Conservation (phyloP, 2,329 filamentous ascomycete genomes). For the Triangularia setosa region DNA sequence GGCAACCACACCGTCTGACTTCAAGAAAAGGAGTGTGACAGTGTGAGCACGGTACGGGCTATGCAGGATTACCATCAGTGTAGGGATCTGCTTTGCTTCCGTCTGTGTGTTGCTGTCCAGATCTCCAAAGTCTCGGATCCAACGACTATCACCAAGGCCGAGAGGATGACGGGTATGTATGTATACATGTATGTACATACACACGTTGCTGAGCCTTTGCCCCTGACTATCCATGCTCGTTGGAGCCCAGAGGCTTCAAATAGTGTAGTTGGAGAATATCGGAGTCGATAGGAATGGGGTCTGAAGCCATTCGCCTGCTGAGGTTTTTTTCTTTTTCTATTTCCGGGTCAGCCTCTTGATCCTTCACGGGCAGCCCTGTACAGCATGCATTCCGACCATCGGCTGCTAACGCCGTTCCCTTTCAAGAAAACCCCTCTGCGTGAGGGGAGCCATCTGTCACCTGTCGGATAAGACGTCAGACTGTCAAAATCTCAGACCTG, state of each 20-base stretch:
- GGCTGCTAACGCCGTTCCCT: neutral
- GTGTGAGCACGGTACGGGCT: neutral
- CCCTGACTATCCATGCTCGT: neutral
- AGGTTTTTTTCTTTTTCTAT: slow-evolving; percentile 2
- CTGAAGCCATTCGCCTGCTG: neutral
- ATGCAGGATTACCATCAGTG: neutral
- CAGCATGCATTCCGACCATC: neutral
- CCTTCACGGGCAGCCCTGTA: slow-evolving; percentile 5
- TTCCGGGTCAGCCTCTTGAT: slow-evolving; percentile 2
- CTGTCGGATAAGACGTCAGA: neutral
- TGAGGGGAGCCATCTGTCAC: neutral
- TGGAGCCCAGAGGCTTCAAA: neutral
- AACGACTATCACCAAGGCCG: neutral
- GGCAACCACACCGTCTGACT: neutral
- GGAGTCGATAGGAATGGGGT: neutral
- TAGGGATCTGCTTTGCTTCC: neutral
- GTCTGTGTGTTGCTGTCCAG: neutral
- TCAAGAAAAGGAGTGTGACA: neutral
- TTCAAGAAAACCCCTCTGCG: neutral
- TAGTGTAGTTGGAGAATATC: neutral
- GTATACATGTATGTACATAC: neutral
- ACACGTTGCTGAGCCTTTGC: neutral
- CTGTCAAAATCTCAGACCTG: neutral
- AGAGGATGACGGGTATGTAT: neutral
- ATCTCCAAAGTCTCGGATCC: neutral